Conservation (phyloP, 2,329 filamentous ascomycete genomes). For the Phaeosphaeriaceae sp. region DNA sequence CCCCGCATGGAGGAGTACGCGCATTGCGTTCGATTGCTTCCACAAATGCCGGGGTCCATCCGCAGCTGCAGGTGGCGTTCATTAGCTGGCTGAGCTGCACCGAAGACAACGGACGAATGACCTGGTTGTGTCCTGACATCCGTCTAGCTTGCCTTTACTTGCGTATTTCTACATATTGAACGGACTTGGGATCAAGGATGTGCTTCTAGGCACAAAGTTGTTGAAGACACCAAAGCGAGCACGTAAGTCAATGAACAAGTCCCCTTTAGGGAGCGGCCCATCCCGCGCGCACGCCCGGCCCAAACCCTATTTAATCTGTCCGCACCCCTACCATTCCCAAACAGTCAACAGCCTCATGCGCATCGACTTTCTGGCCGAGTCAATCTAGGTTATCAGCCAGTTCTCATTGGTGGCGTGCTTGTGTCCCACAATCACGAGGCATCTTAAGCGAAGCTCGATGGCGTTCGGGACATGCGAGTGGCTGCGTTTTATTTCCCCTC, state of each 20-base stretch:
- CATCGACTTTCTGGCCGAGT: neutral
- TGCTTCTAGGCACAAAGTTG: neutral
- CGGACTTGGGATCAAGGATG: neutral
- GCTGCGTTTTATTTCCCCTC: constrained; percentile 13
- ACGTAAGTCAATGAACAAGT: neutral
- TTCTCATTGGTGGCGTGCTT: neutral
- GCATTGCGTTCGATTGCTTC: neutral
- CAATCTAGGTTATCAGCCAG: neutral
- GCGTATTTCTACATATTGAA: neutral
- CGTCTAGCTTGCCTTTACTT: neutral
- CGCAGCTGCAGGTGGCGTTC: constrained; percentile 4
- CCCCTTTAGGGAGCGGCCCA: neutral
- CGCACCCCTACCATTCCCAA: constrained; percentile 1
- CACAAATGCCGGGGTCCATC: neutral
- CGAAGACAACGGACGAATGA: neutral
- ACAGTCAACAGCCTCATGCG: neutral
- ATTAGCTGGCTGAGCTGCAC: constrained; percentile 5
- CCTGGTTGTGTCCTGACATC: neutral
- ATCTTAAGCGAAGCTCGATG: constrained; percentile 5
- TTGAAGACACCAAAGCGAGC: neutral
- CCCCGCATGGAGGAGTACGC: neutral
- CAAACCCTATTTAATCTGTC: neutral
- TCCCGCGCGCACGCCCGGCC: neutral
- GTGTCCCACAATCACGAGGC: constrained; percentile 2
- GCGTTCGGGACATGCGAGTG: constrained; percentile 10